Conservation (phyloP, 1,284 basidiomycete genomes). For the Vanrija humicola region DNA sequence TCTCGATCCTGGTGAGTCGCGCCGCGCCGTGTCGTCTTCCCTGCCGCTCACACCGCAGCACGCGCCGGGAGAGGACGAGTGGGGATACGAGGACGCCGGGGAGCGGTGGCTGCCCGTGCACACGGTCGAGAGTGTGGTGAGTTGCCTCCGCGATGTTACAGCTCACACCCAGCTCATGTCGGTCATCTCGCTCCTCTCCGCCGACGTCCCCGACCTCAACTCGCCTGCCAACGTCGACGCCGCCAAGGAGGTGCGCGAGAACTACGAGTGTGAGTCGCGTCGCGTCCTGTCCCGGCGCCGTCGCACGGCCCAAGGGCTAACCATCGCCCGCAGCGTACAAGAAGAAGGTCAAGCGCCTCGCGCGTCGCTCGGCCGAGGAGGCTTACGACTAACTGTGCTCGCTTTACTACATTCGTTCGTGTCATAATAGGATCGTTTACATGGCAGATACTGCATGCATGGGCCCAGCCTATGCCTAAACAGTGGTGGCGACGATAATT, state of each 20-base stretch:
- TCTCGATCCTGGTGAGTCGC: slow-evolving; percentile 89
- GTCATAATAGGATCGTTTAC: too few relatives aligned
- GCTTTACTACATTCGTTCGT: too few relatives aligned
- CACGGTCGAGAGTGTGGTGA: slow-evolving; percentile 91
- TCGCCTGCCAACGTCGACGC: slow-evolving; percentile 98
- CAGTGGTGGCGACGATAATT: too few relatives aligned
- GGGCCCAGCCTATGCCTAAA: not conserved
- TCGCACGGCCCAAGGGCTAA: not conserved
- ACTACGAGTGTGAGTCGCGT: slow-evolving; percentile 63
- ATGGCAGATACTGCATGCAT: not conserved
- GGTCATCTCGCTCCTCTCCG: slow-evolving; percentile 91
- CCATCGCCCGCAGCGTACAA: slow-evolving; percentile 60
- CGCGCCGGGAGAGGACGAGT: slow-evolving; percentile 94
- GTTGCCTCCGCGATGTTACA: too few relatives aligned
- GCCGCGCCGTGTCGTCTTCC: slow-evolving; percentile 7
- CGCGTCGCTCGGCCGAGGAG: slow-evolving; percentile 78
- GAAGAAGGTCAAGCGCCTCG: slow-evolving; percentile 88
- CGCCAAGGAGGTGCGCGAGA: slow-evolving; percentile 79
- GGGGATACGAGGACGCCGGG: slow-evolving; percentile 94
- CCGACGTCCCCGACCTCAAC: slow-evolving; percentile 86
- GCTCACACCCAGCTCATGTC: slow-evolving; percentile 71
- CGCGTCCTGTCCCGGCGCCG: too few relatives aligned
- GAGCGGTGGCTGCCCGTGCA: slow-evolving; percentile 98
- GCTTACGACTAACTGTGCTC: slow-evolving; percentile 58
- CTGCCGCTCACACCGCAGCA: slow-evolving; percentile 55